phyloP scores from a whole-genome alignment of 345 rosid genomes.

The Gossypium bickii region DNA sequence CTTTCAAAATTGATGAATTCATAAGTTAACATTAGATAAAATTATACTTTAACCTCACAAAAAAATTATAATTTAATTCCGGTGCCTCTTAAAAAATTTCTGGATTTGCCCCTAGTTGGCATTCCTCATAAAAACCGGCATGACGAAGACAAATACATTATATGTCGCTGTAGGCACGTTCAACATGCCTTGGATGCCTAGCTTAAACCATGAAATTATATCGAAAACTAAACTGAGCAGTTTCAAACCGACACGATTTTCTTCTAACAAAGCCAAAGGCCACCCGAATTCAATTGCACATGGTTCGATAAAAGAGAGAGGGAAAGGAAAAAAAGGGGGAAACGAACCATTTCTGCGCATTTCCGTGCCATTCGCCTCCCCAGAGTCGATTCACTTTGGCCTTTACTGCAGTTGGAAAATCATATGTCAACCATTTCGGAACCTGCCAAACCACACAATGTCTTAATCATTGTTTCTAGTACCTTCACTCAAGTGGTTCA shows the following conservation, averaged over 20 bases:
- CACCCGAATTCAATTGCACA: background rate
- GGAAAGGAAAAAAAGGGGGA: slow-evolving; percentile 1
- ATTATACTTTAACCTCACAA: background rate
- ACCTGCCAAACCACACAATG: slow-evolving; percentile 44
- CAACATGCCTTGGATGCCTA: background rate
- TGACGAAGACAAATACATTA: background rate
- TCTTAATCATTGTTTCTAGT: background rate
- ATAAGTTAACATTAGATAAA: no score
- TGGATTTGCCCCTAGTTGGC: background rate
- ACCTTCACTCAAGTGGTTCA: background rate
- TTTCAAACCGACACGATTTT: background rate
- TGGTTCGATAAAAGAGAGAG: background rate
- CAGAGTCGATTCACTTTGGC: slow-evolving; percentile 95
- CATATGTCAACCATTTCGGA: slow-evolving; percentile 90
- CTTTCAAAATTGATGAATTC: no score
- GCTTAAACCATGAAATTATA: background rate
- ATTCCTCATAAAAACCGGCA: background rate
- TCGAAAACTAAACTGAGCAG: background rate
- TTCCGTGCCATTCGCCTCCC: slow-evolving; percentile 99
- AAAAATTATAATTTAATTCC: background rate
- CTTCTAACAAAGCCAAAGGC: background rate
- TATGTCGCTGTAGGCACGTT: background rate
- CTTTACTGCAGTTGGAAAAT: slow-evolving; percentile 89
- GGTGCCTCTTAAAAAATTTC: no score
- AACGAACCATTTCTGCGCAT: slow-evolving; percentile 91